A percentile compares a stretch with the other conserved stretches of the same genome.
Evolutionary conservation across 345 rosid genomes (phyloP).

Genomic region (Cardiospermum halicacabum): DNA sequence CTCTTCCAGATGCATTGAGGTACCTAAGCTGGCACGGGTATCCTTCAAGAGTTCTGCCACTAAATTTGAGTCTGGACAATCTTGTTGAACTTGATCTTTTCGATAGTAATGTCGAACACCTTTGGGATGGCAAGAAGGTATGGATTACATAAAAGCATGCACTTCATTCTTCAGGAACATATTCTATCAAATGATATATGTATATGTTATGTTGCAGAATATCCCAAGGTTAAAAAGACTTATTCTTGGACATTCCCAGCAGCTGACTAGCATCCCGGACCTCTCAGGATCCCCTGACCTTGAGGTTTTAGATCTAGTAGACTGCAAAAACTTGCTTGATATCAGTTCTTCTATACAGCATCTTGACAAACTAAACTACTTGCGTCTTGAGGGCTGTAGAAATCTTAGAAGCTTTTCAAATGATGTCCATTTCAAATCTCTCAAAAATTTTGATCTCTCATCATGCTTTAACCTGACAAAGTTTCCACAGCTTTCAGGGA

Average conservation of each 20-base stretch:
- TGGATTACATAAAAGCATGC: not conserved
- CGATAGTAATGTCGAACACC: constrained; percentile 19
- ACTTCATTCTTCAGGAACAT: not conserved
- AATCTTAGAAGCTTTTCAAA: constrained; percentile 21
- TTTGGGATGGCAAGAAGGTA: constrained; percentile 31
- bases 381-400: constrained; percentile 28
- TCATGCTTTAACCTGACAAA: not conserved
- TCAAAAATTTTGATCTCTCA: not conserved
- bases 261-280: constrained; percentile 17
- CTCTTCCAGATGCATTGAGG: not conserved
- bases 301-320: constrained; percentile 21
- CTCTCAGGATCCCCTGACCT: constrained; percentile 22
- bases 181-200: not conserved
- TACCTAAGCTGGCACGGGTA: not conserved
- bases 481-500: not conserved
- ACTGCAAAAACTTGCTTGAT: constrained; percentile 19
- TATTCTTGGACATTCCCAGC: constrained; percentile 2
- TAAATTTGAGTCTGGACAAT: not conserved
- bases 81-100: constrained; percentile 21
- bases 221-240: not conserved
- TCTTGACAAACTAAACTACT: constrained; percentile 13
- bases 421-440: not conserved
- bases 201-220: not conserved
- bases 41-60: not conserved
- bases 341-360: constrained; percentile 24